phyloP scores from a whole-genome alignment of 306 rosid species.

The Abrus pulchellus region DNA sequence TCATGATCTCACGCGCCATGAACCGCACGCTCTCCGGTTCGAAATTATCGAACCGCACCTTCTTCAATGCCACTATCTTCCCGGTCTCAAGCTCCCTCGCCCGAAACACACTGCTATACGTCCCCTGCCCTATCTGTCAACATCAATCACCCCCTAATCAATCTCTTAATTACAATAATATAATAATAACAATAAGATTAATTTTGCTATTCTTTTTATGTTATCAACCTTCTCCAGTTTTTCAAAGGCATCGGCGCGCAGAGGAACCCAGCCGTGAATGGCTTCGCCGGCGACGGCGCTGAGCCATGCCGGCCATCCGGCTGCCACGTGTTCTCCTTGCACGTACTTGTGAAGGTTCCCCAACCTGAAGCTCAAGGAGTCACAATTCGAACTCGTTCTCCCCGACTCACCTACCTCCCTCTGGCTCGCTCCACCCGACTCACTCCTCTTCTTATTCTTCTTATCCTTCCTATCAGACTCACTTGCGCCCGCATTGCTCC shows the following conservation, averaged over 20 bases:
- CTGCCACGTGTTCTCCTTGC: conserved; percentile 84
- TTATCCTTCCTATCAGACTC: conserved; percentile 50
- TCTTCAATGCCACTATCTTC: conserved; percentile 88
- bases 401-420: conserved; percentile 81
- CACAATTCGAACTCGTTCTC: conserved; percentile 72
- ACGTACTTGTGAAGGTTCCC: conserved; percentile 78
- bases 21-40: conserved; percentile 96
- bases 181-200: neutral
- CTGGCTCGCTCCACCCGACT: conserved; percentile 59
- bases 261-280: conserved; percentile 95
- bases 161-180: neutral
- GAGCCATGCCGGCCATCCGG: conserved; percentile 98
- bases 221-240: conserved; percentile 79
- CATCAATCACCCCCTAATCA: neutral
- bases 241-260: conserved; percentile 80
- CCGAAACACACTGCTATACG: conserved; percentile 89
- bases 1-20: conserved; percentile 90
- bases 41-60: conserved; percentile 89
- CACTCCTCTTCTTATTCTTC: conserved; percentile 44
- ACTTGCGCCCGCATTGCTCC: conserved; percentile 51
- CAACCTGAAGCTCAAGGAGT: conserved; percentile 79
- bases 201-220: neutral
- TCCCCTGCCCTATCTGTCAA: conserved; percentile 91
- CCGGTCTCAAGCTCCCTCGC: conserved; percentile 83
- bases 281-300: conserved; percentile 96